These are phyloP conservation scores for Mortierella sp. DNA, from an alignment of 371 early-diverging fungal genomes.

Conservation along the genomic window DNA sequence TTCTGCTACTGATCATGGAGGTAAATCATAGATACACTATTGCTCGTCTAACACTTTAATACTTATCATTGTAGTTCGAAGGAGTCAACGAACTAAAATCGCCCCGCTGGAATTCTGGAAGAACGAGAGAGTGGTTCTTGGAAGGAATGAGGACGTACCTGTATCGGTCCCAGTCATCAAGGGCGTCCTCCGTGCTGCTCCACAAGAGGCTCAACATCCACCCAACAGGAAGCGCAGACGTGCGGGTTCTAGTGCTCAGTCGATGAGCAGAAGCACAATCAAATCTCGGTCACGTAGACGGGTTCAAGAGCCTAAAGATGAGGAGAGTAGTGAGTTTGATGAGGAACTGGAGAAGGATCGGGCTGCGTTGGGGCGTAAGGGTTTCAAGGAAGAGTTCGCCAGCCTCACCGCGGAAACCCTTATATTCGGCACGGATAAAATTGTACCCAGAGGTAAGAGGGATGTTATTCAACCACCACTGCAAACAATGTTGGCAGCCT, in stretches of 20 bases:
- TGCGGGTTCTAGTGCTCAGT: background rate
- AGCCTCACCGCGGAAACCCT: conserved; percentile 17
- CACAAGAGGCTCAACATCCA: background rate
- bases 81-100: conserved; percentile 36
- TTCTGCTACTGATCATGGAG: background rate
- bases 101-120: conserved; percentile 46
- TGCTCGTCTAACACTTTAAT: too few species aligned
- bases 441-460: conserved; percentile 22
- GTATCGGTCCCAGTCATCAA: conserved; percentile 26
- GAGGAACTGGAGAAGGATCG: conserved; percentile 11
- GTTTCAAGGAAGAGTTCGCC: conserved; percentile 8
- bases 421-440: conserved; percentile 8
- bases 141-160: background rate
- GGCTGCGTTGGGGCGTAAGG: background rate
- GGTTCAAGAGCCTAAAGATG: background rate
- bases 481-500: too few species aligned
- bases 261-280: background rate
- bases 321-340: conserved; percentile 1
- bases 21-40: too few species aligned
- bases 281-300: too few species aligned
- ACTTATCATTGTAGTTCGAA: conserved; percentile 27
- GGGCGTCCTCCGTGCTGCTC: conserved; percentile 28
- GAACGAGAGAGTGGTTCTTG: conserved; percentile 36
- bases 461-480: too few species aligned
- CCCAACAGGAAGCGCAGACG: conserved; percentile 8